Base-by-base conservation (phyloP, 768 basidiomycete genomes). In the Russula ochroleuca region DNA sequence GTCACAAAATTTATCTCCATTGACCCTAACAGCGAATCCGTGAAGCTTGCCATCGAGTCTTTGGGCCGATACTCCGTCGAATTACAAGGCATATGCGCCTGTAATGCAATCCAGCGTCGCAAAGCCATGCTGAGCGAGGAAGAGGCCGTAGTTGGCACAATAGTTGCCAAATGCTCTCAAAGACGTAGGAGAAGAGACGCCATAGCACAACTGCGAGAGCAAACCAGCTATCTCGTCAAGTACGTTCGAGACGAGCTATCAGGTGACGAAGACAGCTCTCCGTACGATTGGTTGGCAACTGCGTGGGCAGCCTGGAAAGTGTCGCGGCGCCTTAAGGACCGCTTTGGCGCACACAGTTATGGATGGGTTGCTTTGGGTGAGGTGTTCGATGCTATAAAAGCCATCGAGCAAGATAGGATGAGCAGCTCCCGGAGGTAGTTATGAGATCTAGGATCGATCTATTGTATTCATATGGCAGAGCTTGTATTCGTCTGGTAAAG, bases 141-240 rank as follows among this genome's bases (percentile, higher is more conserved):
- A 69, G 88, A 88, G 70, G 84, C 80, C 0, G 73, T 85, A 2
- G 72, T 87, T 19, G 87, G 88, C 0, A 87, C 86, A 0, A 88
- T 88, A 63, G 75, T 81, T 0, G 84, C 85, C 21, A 85, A 85
- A 63, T 82, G 78, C 14, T 81, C 84, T 0, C 84, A 87, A 67
- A 79, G 80, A 14, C 77, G 83, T 10, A 78, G 75, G 62, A 77
- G 85, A 25, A 78, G 73, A 62, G 81, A 86, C 41, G 69, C 78
- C 40, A 86, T 85, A 68, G 75, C 82, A 1, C 78, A 78, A 57
- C 68, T 88, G 60, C 76, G 85, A 52, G 85, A 85, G 51, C 79
- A 80, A 58, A 85, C 82, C 0, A 77, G 80, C 50, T 68, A 76
- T 8, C 78, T 88, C 23, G 84, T 84, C 13, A 75, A 78, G 10